A percentile compares a stretch with the other conserved stretches of the same genome.
Conservation (phyloP, 2,329 filamentous ascomycete species). For the Apiospora saccharicola region DNA sequence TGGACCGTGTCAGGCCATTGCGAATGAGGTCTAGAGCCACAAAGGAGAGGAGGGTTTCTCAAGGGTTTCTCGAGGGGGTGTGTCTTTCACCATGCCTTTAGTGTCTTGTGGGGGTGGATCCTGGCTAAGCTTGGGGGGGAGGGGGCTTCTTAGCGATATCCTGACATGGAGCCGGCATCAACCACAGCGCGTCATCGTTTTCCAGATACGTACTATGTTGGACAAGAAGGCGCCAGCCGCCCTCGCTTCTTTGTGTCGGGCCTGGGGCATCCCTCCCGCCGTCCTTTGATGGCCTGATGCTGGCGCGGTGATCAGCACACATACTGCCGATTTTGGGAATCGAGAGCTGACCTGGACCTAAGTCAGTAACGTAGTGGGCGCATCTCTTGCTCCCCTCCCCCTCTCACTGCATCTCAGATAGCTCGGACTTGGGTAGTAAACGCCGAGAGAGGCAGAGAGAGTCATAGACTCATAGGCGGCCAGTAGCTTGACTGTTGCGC, state of each 20-base stretch:
- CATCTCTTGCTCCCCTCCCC: neutral
- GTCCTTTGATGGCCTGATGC: constrained; percentile 3
- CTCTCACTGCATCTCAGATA: neutral
- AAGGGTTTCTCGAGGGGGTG: neutral
- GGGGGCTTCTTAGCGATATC: neutral
- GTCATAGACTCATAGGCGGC: constrained; percentile 10
- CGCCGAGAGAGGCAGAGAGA: neutral
- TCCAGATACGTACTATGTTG: neutral
- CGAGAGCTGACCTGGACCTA: neutral
- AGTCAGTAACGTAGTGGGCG: constrained; percentile 16
- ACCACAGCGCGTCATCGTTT: constrained; percentile 7
- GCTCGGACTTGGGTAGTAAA: constrained; percentile 12
- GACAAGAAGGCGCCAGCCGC: neutral
- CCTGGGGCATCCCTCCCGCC: neutral
- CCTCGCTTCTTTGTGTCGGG: neutral
- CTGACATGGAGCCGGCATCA: neutral
- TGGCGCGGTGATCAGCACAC: constrained; percentile 9
- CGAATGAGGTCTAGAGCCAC: neutral
- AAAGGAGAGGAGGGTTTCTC: neutral
- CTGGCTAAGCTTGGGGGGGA: neutral
- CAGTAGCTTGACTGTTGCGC: constrained; percentile 17
- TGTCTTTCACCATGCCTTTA: neutral
- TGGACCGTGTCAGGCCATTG: neutral
- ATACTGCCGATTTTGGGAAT: neutral
- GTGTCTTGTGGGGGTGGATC: constrained; percentile 14